phyloP scores from a whole-genome alignment of 148 eudicot species.

The Suaeda aralocaspica region DNA sequence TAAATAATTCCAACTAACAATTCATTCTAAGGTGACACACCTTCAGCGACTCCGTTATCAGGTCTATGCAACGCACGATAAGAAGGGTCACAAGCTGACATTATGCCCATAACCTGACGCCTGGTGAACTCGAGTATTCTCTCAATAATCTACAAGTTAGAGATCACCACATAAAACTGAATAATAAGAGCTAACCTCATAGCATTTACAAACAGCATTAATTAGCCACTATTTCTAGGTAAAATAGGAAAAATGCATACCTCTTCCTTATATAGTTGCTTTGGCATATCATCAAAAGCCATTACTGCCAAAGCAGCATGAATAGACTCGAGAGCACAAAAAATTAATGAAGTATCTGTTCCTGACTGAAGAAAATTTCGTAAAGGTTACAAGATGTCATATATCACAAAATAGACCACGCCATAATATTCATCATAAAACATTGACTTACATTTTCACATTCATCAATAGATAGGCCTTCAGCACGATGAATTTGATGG shows the following conservation, averaged over 20 bases:
- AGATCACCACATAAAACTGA: constrained; percentile 17
- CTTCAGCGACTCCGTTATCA: constrained; percentile 61
- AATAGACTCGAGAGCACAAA: constrained; percentile 80
- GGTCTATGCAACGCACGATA: constrained; percentile 93
- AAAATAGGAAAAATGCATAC: constrained; percentile 30
- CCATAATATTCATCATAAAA: not conserved
- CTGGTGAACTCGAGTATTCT: constrained; percentile 86
- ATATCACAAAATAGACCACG: not conserved
- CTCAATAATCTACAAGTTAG: constrained; percentile 65
- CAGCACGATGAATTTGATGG: constrained; percentile 89
- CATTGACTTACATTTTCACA: constrained; percentile 63
- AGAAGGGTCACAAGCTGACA: constrained; percentile 81
- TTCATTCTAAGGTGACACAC: constrained; percentile 32
- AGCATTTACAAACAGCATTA: not conserved
- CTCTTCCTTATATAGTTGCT: constrained; percentile 90
- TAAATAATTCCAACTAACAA: not conserved
- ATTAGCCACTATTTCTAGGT: not conserved
- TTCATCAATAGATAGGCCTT: constrained; percentile 82
- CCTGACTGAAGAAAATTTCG: constrained; percentile 53
- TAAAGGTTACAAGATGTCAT: constrained; percentile 9
- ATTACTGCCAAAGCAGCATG: constrained; percentile 84
- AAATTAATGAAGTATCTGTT: constrained; percentile 60
- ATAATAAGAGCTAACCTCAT: constrained; percentile 5
- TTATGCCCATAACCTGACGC: constrained; percentile 77
- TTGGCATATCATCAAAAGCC: constrained; percentile 79